Percentiles rank a stretch among this genome's conserved stretches.
phyloP scores from a whole-genome alignment of 176 grass and related monocot genomes.

The Aechmea fasciata region DNA sequence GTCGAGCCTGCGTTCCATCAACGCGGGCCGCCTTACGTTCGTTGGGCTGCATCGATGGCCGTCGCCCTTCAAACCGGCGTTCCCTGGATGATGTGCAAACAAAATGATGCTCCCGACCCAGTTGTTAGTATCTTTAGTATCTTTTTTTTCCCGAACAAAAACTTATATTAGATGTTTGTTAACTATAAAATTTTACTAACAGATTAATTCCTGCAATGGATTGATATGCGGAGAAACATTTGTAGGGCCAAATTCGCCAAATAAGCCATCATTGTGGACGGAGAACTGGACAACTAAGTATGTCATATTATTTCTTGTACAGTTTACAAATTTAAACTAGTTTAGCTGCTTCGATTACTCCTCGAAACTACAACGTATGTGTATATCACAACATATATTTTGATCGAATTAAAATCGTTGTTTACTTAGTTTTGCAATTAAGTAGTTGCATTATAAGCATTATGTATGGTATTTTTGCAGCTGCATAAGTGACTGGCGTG shows the following conservation, averaged over 20 bases:
- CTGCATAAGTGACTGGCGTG: not conserved
- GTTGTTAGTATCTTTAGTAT: slow-evolving; percentile 36
- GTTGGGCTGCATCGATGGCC: slow-evolving; percentile 74
- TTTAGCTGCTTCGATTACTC: not conserved
- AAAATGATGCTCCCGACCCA: slow-evolving; percentile 86
- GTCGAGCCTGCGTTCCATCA: slow-evolving; percentile 59
- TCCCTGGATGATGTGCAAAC: slow-evolving; percentile 97
- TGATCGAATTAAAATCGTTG: too few relatives aligned
- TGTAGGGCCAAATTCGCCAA: slow-evolving; percentile 64
- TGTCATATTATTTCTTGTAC: not conserved
- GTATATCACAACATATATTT: not conserved
- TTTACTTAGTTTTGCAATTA: not conserved
- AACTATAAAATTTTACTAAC: slow-evolving; percentile 13
- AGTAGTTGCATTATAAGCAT: not conserved
- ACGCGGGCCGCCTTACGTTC: slow-evolving; percentile 51
- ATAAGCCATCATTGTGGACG: slow-evolving; percentile 81
- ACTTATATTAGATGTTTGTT: too few relatives aligned
- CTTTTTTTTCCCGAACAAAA: not conserved
- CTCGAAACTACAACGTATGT: not conserved
- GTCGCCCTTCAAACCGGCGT: slow-evolving; percentile 58
- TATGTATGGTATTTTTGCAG: not conserved
- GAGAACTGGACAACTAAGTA: slow-evolving; percentile 86
- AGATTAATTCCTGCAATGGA: slow-evolving; percentile 94
- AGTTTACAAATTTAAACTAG: not conserved
- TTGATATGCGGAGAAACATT: slow-evolving; percentile 71